Base-by-base conservation (phyloP, 208 protist species). In the Acanthamoeba triangularis region DNA sequence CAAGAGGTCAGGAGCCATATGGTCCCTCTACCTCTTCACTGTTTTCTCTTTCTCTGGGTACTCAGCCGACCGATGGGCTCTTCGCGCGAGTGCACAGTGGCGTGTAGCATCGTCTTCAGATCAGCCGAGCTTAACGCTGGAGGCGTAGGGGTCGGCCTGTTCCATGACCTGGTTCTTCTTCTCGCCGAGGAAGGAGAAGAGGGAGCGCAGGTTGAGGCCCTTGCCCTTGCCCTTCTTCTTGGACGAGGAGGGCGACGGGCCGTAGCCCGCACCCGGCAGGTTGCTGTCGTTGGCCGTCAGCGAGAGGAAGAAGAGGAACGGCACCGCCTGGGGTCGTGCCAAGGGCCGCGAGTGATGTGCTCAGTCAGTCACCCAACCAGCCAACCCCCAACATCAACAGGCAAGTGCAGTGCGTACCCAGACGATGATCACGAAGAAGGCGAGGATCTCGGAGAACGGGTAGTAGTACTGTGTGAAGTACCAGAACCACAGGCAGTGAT, bases 351-450 rank as follows among this genome's bases (percentile, higher is more conserved):
- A 56, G 11, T 11, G 52, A 56, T 56, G 3, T 20, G 8, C 6
- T 37, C 14, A 74, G 8, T 13, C 30, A 74, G 8, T 23, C 30
- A 78, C 1, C n/a, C n/a, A 20, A 78, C n/a, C 69, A 30, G 5
- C 69, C 20, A 30, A 72, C 4, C 63, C 5, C 5, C 63, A 72
- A 33, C 20, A 72, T 10, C 59, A 65, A 65, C 18, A 28, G 23
- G 61, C 23, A 67, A 7, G 28, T 30, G 61, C 28, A 28, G 35
- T 14, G 37, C 30, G 33, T 8, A 94, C 35, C 95, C 95, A 96
- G n/a, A 96, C 93, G 76, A 95, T 94, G 47, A 96, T n/a, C 20
- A 76, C 82, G 59, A 96, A 96, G 94, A 93, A 96, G 44, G 95
- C 49, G 37, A 96, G 47, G 61, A 96, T 72, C 52, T 96, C 30